Base-by-base conservation (phyloP, 2,329 filamentous ascomycete genomes). In the Dactylellina parvicollis region DNA sequence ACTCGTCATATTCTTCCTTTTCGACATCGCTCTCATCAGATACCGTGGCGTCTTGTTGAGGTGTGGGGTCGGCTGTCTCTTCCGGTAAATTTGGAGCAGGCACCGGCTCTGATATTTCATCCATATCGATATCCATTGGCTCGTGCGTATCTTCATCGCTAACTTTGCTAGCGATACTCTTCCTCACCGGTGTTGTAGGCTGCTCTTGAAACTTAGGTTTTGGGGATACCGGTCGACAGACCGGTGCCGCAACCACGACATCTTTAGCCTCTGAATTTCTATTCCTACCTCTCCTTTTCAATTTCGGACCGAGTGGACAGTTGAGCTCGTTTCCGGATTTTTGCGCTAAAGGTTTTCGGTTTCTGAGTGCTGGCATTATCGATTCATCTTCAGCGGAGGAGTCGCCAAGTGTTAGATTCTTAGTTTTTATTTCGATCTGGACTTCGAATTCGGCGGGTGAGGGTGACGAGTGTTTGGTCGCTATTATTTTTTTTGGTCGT, bases 1-100 rank as follows among this genome's bases (percentile, higher is more conserved):
- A 22, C n/a, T 71, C 66, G 24, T 64, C 57, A 18, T 34, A 62
- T 26, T 57, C 49, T 30, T 62, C 66, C 18, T 34, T 36, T 60
- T 70, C 65, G 14, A 36, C 20, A 3, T 70, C 65, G 20, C 32
- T 36, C 20, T 47, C 46, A 3, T 64, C 59, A 36, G 49, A 34
- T 7, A 2, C 18, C 3, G 4, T 12, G 18, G 9, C 34, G 3
- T 38, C 30, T 50, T 50, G 14, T 4, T 14, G 14, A 10, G 14
- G 18, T 26, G 32, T 40, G 34, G 18, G n/a, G 7, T 38, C 34
- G 16, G 10, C 16, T 20, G 4, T 44, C 4, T 44, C 20, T n/a
- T n/a, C n/a, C n/a, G n/a, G n/a, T n/a, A n/a, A n/a, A n/a, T n/a
- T n/a, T n/a, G n/a, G n/a, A n/a, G n/a, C 20, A 8, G 20, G 28